phyloP scores from a whole-genome alignment of 345 rosid species.

The Arabidopsis thaliana region TAIR10.1 NC_003076.8:6828001-6828500 shows the following conservation, averaged over 20 bases:
- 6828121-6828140: background rate
- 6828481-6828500: no score
- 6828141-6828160: conserved; percentile 24
- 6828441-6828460: no score
- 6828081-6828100: conserved; percentile 38
- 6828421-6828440: background rate
- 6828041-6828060: conserved; percentile 13
- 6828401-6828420: background rate
- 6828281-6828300: conserved; percentile 45
- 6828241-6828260: conserved; percentile 46
- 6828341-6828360: background rate
- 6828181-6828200: background rate
- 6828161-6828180: conserved; percentile 22
- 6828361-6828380: background rate
- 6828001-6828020: conserved; percentile 16
- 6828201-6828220: conserved; percentile 1
- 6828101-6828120: conserved; percentile 39
- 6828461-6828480: no score
- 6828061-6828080: conserved; percentile 26
- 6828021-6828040: conserved; percentile 16
- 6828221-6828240: conserved; percentile 34
- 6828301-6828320: conserved; percentile 39
- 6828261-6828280: conserved; percentile 45
- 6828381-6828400: background rate
- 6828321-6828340: background rate